Evolutionary conservation across 306 rosid species (phyloP).

Genomic region (Fagus crenata): DNA sequence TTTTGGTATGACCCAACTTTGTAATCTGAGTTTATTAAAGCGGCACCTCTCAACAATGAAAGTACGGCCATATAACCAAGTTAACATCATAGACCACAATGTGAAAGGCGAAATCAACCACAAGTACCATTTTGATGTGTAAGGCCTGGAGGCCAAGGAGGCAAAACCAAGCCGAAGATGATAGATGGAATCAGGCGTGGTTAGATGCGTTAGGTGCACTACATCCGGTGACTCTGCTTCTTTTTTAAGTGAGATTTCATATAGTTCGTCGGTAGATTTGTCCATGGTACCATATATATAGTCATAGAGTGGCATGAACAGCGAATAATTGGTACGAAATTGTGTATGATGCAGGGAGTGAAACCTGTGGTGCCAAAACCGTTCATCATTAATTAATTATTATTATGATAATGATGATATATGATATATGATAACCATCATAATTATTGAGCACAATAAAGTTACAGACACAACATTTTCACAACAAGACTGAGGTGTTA

Average conservation of each 20-base stretch:
- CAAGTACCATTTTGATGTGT: constrained; percentile 32
- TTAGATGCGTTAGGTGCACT: constrained; percentile 40
- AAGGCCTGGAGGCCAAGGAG: constrained; percentile 37
- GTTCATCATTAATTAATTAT: no score
- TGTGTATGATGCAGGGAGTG: constrained; percentile 56
- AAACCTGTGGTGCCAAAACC: constrained; percentile 15
- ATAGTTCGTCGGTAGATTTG: constrained; percentile 21
- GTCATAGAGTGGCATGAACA: constrained; percentile 47
- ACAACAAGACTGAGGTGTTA: no score
- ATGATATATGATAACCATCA: no score
- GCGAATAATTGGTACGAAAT: constrained; percentile 43
- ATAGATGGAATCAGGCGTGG: constrained; percentile 40
- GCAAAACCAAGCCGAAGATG: constrained; percentile 40
- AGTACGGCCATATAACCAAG: constrained; percentile 31
- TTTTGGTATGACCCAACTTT: constrained; percentile 48
- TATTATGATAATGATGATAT: no score
- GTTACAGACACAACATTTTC: no score
- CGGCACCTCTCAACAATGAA: constrained; percentile 37
- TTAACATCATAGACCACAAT: constrained; percentile 24
- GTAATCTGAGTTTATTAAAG: constrained; percentile 30
- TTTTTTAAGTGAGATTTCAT: constrained; percentile 26
- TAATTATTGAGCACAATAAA: no score
- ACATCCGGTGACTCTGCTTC: constrained; percentile 36
- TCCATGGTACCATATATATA: constrained; percentile 37
- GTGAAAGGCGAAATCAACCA: constrained; percentile 46